phyloP scores from a whole-genome alignment of 352 stramenopile genomes.

The Pythium chondricola region DNA sequence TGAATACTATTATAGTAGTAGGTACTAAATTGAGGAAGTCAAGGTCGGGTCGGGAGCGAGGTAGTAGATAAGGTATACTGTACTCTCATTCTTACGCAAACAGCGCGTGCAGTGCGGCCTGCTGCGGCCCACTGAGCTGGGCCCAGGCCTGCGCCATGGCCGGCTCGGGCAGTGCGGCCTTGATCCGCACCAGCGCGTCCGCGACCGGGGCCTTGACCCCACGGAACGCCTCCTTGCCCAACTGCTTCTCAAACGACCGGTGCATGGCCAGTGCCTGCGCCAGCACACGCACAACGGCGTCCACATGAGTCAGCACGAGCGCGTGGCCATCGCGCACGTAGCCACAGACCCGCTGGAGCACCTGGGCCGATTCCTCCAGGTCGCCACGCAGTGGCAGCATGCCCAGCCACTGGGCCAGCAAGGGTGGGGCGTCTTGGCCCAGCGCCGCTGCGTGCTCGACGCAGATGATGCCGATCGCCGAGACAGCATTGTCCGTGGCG shows the following conservation, averaged over 20 bases:
- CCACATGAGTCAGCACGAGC: constrained; percentile 56
- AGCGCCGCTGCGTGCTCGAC: constrained; percentile 51
- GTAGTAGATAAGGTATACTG: too few species aligned
- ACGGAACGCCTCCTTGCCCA: constrained; percentile 38
- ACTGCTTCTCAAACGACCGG: constrained; percentile 32
- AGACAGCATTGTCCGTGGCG: constrained; percentile 75
- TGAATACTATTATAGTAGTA: too few species aligned
- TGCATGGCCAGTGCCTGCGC: constrained; percentile 38
- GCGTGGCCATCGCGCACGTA: constrained; percentile 55
- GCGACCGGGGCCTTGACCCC: constrained; percentile 37
- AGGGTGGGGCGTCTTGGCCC: constrained; percentile 27
- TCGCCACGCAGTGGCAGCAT: constrained; percentile 71
- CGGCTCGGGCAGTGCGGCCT: constrained; percentile 38
- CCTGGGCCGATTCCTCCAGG: constrained; percentile 64
- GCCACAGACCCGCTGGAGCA: constrained; percentile 57
- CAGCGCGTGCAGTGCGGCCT: constrained; percentile 56
- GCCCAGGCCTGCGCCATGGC: constrained; percentile 59
- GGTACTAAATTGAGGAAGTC: too few species aligned
- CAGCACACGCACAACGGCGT: constrained; percentile 52
- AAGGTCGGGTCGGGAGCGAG: too few species aligned
- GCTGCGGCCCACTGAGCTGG: constrained; percentile 37
- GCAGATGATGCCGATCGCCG: constrained; percentile 64
- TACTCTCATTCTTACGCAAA: constrained; percentile 33
- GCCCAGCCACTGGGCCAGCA: constrained; percentile 69
- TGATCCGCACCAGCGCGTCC: constrained; percentile 39